Evolutionary conservation across 768 basidiomycete genomes (phyloP), one percentile per base, ranked within the genome.

Genomic region (Suillus clintonianus): DNA sequence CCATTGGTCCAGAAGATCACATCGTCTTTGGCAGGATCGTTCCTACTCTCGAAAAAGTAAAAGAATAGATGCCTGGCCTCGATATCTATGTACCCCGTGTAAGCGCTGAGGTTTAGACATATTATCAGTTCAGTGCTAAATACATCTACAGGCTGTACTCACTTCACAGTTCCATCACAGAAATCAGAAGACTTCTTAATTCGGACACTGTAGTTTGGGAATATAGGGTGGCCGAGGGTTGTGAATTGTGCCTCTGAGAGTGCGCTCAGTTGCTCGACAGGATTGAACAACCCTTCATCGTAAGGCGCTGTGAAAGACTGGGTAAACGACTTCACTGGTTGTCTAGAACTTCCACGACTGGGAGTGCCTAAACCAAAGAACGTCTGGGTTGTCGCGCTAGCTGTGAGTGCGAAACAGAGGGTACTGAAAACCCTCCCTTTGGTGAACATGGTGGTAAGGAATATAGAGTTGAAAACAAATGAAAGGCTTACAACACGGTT

Each of bases 11-110:
- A 82, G 69, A 88, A 84, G 11, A 88, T 85, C 9, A 88, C 83
- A 66, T 87, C 72, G 80, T 86, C 85, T 67, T 77, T 80, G 17
- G 77, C 81, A 34, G 87, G 87, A 67, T 85, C 76, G 55, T 79
- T 79, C 64, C 90, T 77, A 65, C 85, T 87, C 75, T 91, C 88
- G 72, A 91, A 91, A 76, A 91, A 91, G 74, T 89, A 89, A 77
- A 91, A 90, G 74, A 88, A 88, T 45, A 89, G 60, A 65, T 88
- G 88, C 61, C 86, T 83, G 24, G 86, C 85, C 69, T 85, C 78
- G 51, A 88, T 80, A 64, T 89, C 88, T 60, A 90, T 87, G 67
- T 89, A 89, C 11, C 89, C 89, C 0, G 87, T 88, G 70, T 86
- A 90, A 1, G 82, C 76, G 22, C 85, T 88, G 37, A 34, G 42